Conservation (phyloP, 2,329 filamentous ascomycete species). For the Trichoderma asperellum region DNA sequence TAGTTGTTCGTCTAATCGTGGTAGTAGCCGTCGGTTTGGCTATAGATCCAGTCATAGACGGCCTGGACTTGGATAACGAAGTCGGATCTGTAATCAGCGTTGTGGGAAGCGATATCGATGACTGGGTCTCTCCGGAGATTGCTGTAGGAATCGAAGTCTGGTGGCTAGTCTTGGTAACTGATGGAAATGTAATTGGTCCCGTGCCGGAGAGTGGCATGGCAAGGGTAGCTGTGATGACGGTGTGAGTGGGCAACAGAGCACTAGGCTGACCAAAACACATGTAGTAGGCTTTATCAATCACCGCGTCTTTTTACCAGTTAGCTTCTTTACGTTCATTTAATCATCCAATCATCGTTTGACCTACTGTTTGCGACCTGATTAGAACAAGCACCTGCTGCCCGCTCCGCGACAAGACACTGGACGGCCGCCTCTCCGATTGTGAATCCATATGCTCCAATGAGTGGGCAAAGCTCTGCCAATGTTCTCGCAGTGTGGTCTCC, state of each 20-base stretch:
- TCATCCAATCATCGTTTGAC: conserved; percentile 27
- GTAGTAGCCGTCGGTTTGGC: not conserved
- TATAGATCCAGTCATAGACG: conserved; percentile 8
- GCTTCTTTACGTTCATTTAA: not conserved
- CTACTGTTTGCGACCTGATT: conserved; percentile 46
- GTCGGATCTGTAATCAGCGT: conserved; percentile 37
- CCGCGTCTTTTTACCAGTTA: conserved; percentile 40
- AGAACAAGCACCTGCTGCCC: conserved; percentile 55
- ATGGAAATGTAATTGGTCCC: conserved; percentile 26
- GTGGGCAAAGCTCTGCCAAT: conserved; percentile 66
- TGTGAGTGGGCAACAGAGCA: conserved; percentile 61
- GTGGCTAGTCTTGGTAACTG: not conserved
- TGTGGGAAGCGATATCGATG: conserved; percentile 34
- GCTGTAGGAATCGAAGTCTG: not conserved
- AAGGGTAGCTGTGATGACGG: conserved; percentile 60
- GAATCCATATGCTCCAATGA: conserved; percentile 61
- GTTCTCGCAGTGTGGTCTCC: conserved; percentile 55
- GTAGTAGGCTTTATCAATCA: conserved; percentile 55
- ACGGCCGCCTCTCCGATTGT: conserved; percentile 74
- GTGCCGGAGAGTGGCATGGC: conserved; percentile 21
- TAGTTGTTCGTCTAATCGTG: not conserved
- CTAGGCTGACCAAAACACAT: conserved; percentile 60
- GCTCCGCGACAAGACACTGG: conserved; percentile 65
- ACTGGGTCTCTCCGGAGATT: not conserved
- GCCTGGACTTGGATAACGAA: conserved; percentile 30